Evolutionary conservation across 2,329 filamentous ascomycete genomes (phyloP), one percentile per base, ranked within the genome.

Genomic region (Aspergillus hortae): DNA sequence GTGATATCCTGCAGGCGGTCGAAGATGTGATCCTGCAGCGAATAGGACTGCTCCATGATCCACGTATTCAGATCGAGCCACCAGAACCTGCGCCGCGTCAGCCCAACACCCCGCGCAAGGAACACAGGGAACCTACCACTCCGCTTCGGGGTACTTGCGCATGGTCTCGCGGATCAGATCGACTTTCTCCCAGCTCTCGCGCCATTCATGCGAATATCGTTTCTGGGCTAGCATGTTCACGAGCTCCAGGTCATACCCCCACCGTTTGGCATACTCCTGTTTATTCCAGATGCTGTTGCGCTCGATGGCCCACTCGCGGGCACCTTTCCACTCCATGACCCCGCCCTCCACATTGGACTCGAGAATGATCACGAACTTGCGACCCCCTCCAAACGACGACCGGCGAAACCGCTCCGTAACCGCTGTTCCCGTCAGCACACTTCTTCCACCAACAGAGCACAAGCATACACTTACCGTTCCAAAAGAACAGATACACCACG

Each of bases 211-310:
- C 25, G 94, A 92, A 69, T 99, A 99, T 60, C 92, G 86, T 76
- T 96, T 97, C 81, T 96, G 96, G 49, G 92, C 96, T 76, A 91
- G 92, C 92, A 99, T 95, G 71, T 99, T 95, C 60, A 95, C 90
- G 67, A 97, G 88, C 70, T 99, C 94, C 53, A 99, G 77, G 56
- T 96, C 88, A 70, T 99, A 97, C 12, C 94, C 94, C 92, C 94
- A 97, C 68, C 81, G 82, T 32, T 83, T 80, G 2, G 85, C 87
- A 67, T 99, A 99, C 65, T 87, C 88, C 68, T 88, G 87, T 79
- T 99, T 99, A 75, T 99, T 99, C 69, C 87, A 86, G 49, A 97
- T 84, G 67, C 92, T 97, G 76, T 97, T 92, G 69, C 94, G 82
- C 75, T 99, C 94, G 64, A 97, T 95, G 1, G 94, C 94, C 94